Base-by-base conservation (phyloP, 2,329 filamentous ascomycete genomes). In the Ophiostoma fasciatum region DNA sequence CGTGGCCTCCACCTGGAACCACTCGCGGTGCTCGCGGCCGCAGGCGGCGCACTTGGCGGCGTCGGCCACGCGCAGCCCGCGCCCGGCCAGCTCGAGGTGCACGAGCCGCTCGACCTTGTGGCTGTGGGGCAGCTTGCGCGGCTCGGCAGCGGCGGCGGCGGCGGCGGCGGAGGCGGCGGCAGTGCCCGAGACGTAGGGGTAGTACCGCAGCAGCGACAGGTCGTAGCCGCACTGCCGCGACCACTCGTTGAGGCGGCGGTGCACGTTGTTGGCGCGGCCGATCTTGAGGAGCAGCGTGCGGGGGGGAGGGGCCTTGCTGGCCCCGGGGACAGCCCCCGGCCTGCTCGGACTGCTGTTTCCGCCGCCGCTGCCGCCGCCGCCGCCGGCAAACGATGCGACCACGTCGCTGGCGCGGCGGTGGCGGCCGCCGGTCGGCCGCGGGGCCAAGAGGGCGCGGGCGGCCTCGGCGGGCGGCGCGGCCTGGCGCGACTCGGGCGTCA, bases 241-340 rank as follows among this genome's bases (percentile, higher is more conserved):
- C 90, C 90, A 96, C 57, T 96, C 82, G 49, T 87, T 85, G 60
- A 98, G 71, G 12, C 90, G 74, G 6, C 87, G 72, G 51, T 93
- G 84, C 4, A 98, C 87, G 49, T 98, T 98, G 46, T 74, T 64
- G 5, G 74, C 73, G 9, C 74, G 63, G 5, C 74, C 74, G 41
- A 79, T 78, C 51, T 79, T 79, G 38, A 79, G 62, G 21, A 78
- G 61, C 2, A 44, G 11, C 5, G 28, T 33, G 34, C 50, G 30
- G 29, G 15, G 13, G 39, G n/a, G n/a, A n/a, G n/a, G n/a, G n/a
- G n/a, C n/a, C n/a, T n/a, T n/a, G n/a, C n/a, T n/a, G n/a, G n/a
- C n/a, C n/a, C n/a, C n/a, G n/a, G n/a, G n/a, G n/a, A n/a, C n/a
- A n/a, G n/a, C n/a, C n/a, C n/a, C n/a, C n/a, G n/a, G n/a, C n/a